Percentiles rank a stretch among this genome's conserved stretches.
phyloP scores from a whole-genome alignment of 768 basidiomycete species.

The Tremella fuciformis region DNA sequence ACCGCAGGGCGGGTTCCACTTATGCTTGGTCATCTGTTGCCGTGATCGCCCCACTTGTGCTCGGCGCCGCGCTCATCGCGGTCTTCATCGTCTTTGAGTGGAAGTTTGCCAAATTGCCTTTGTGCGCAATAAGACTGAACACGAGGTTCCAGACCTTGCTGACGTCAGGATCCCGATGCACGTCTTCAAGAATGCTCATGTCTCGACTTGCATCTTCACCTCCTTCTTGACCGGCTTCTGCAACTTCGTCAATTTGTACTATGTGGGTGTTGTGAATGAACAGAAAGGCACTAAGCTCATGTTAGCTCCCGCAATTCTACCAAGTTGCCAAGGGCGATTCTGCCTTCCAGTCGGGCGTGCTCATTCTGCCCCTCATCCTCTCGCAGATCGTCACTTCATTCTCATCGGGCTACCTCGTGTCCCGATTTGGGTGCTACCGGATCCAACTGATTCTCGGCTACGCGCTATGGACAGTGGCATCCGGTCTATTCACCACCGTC shows the following conservation, averaged over 20 bases:
- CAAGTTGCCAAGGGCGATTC: constrained; percentile 67
- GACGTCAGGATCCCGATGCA: constrained; percentile 73
- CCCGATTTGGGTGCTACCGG: constrained; percentile 66
- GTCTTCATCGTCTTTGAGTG: constrained; percentile 72
- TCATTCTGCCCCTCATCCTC: constrained; percentile 68
- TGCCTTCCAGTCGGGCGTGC: constrained; percentile 64
- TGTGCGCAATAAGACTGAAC: no score
- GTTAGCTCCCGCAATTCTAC: constrained; percentile 65
- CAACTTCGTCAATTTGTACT: constrained; percentile 58
- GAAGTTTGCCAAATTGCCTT: constrained; percentile 67
- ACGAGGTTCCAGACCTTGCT: no score
- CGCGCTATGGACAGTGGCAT: constrained; percentile 66
- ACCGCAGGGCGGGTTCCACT: constrained; percentile 59
- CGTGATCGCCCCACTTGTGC: constrained; percentile 62
- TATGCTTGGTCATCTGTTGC: constrained; percentile 70
- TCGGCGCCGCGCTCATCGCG: constrained; percentile 59
- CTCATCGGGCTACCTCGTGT: constrained; percentile 61
- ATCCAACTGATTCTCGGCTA: constrained; percentile 64
- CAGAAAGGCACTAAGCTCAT: no score
- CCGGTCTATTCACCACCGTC: constrained; percentile 68
- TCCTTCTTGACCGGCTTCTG: constrained; percentile 63
- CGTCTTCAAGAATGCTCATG: constrained; percentile 67
- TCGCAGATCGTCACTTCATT: constrained; percentile 60
- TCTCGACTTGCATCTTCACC: constrained; percentile 65
- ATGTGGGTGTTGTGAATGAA: no score